Percentiles rank a stretch among this genome's conserved stretches.
Evolutionary conservation across 1,139 yeast genomes (phyloP).

Genomic region (Keqinozyma sinolaborantium): DNA sequence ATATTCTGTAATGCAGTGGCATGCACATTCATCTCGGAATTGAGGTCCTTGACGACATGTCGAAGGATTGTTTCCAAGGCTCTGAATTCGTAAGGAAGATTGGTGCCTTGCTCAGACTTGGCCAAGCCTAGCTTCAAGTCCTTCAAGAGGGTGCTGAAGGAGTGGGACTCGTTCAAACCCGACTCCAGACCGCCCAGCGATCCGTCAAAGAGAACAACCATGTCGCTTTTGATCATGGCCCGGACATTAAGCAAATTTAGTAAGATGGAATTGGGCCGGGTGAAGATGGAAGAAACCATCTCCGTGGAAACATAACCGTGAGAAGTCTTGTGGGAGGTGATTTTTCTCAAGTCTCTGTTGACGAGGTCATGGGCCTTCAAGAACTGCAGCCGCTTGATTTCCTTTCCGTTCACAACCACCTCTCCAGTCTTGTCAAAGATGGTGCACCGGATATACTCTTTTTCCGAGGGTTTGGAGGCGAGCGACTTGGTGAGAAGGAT

Average conservation of each 20-base stretch:
- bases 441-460: constrained; percentile 56
- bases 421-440: constrained; percentile 34
- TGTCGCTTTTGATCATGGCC: constrained; percentile 39
- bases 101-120: constrained; percentile 17
- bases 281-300: constrained; percentile 42
- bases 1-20: constrained; percentile 36
- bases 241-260: constrained; percentile 38
- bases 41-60: constrained; percentile 34
- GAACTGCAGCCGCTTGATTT: constrained; percentile 31
- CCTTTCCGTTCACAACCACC: constrained; percentile 38
- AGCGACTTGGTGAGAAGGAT: constrained; percentile 20
- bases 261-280: constrained; percentile 34
- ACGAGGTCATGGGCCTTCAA: constrained; percentile 33
- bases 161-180: constrained; percentile 31
- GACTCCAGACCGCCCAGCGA: constrained; percentile 16
- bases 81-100: constrained; percentile 40
- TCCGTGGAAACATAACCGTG: constrained; percentile 25
- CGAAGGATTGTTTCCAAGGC: constrained; percentile 42
- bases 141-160: constrained; percentile 32
- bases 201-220: constrained; percentile 38
- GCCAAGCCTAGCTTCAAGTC: constrained; percentile 28
- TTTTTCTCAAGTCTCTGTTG: constrained; percentile 41
- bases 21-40: constrained; percentile 44
- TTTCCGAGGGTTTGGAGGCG: constrained; percentile 18
- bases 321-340: constrained; percentile 21